phyloP scores from a whole-genome alignment of 495 filamentous ascomycete genomes.

The Neurospora intermedia region DNA sequence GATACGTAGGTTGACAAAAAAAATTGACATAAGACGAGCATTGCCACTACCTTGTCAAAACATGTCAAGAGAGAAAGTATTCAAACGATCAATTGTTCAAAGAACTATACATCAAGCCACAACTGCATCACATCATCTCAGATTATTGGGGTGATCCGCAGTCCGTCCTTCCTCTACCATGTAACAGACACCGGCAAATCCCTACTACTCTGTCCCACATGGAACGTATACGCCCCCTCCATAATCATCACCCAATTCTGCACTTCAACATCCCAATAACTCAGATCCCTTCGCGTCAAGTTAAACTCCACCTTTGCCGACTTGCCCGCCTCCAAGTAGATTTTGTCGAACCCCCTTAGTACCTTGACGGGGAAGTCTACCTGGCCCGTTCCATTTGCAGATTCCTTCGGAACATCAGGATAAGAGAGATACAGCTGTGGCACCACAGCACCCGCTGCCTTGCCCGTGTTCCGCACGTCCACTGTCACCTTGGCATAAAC shows the following conservation, averaged over 20 bases:
- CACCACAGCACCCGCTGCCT: slow-evolving; percentile 55
- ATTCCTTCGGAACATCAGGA: slow-evolving; percentile 28
- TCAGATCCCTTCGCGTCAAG: slow-evolving; percentile 63
- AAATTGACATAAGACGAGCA: no score
- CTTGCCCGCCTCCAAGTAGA: slow-evolving; percentile 48
- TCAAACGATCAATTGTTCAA: not conserved
- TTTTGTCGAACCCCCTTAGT: slow-evolving; percentile 74
- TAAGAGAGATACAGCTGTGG: slow-evolving; percentile 77
- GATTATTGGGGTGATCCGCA: not conserved
- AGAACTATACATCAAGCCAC: not conserved
- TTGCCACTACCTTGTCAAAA: no score
- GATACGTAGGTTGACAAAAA: not conserved
- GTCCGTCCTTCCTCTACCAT: slow-evolving; percentile 16
- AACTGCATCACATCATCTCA: not conserved
- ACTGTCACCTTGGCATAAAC: slow-evolving; percentile 22
- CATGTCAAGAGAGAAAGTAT: not conserved
- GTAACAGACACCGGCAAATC: slow-evolving; percentile 20
- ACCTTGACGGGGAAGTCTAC: slow-evolving; percentile 69
- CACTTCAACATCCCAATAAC: slow-evolving; percentile 65
- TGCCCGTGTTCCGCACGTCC: slow-evolving; percentile 62
- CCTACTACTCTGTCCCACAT: slow-evolving; percentile 35
- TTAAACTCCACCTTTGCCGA: slow-evolving; percentile 51
- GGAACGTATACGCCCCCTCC: slow-evolving; percentile 35
- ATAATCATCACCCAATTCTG: slow-evolving; percentile 77
- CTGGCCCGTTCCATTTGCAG: slow-evolving; percentile 27